Evolutionary conservation across 108 stramenopile genomes (phyloP).

Genomic region (Conticribra weissflogii): DNA sequence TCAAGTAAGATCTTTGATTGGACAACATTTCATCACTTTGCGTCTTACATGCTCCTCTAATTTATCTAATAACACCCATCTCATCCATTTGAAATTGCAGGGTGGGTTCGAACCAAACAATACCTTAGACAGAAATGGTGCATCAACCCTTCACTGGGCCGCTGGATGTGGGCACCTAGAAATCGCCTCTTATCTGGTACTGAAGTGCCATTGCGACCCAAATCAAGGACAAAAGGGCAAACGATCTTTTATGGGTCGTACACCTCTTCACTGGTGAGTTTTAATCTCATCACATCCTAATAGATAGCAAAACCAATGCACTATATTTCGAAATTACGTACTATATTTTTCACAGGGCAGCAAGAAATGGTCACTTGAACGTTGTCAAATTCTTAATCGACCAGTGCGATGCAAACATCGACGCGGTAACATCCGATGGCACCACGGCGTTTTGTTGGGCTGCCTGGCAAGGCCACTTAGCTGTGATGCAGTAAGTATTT

Average conservation of each 20-base stretch:
- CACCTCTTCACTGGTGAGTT: slow-evolving; percentile 74
- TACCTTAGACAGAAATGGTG: slow-evolving; percentile 69
- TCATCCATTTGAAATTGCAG: neutral
- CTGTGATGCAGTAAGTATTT: slow-evolving; percentile 61
- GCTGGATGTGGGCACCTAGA: slow-evolving; percentile 72
- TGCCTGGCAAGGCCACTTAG: slow-evolving; percentile 81
- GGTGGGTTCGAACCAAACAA: slow-evolving; percentile 16
- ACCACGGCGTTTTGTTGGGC: slow-evolving; percentile 91
- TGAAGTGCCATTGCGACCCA: slow-evolving; percentile 62
- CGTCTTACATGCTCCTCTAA: neutral
- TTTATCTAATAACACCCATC: neutral
- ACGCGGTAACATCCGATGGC: slow-evolving; percentile 78
- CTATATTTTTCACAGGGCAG: slow-evolving; percentile 54
- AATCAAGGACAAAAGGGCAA: slow-evolving; percentile 64
- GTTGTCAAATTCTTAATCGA: slow-evolving; percentile 67
- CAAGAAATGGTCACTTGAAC: slow-evolving; percentile 78
- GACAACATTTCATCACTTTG: neutral
- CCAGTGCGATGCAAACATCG: slow-evolving; percentile 52
- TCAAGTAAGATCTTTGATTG: slow-evolving; percentile 10
- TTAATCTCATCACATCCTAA: too few species aligned
- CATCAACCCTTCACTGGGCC: slow-evolving; percentile 75
- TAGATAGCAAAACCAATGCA: too few species aligned
- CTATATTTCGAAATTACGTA: too few species aligned
- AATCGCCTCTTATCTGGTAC: slow-evolving; percentile 65
- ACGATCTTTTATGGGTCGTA: slow-evolving; percentile 78